Conservation (phyloP, 139 green algal genomes). For the Gonium pectorale region DNA sequence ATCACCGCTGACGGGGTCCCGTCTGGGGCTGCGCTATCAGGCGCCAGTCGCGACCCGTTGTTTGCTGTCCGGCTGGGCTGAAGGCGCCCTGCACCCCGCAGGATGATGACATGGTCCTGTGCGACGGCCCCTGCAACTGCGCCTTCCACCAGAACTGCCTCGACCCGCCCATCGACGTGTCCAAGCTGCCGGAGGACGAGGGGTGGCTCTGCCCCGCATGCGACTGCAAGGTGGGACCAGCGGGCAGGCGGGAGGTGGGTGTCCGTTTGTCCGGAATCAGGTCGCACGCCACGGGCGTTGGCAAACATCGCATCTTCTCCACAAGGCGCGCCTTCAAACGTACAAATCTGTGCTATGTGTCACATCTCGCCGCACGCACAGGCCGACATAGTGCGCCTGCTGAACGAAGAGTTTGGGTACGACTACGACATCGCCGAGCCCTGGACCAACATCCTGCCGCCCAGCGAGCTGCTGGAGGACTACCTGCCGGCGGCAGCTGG, state of each 20-base stretch:
- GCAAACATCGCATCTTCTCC: too few species aligned
- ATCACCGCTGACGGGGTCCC: too few species aligned
- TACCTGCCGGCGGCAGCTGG: neutral
- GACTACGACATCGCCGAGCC: slow-evolving; percentile 42
- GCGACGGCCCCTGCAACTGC: slow-evolving; percentile 88
- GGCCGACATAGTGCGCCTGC: slow-evolving; percentile 45
- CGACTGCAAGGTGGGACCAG: slow-evolving; percentile 74
- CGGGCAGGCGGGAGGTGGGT: neutral
- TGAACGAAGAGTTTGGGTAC: slow-evolving; percentile 35
- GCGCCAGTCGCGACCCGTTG: too few species aligned
- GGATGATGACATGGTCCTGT: slow-evolving; percentile 96
- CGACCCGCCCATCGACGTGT: slow-evolving; percentile 66
- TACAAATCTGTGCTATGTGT: too few species aligned
- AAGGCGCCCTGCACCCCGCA: slow-evolving; percentile 33
- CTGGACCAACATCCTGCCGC: slow-evolving; percentile 17
- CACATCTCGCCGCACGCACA: too few species aligned
- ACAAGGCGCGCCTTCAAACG: too few species aligned
- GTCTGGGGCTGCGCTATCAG: too few species aligned
- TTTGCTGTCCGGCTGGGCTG: neutral
- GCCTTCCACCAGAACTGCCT: slow-evolving; percentile 85
- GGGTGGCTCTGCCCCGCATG: slow-evolving; percentile 88
- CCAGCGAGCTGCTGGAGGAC: neutral
- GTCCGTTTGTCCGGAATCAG: neutral
- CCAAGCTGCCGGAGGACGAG: slow-evolving; percentile 77
- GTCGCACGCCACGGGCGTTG: too few species aligned